Evolutionary conservation across 139 green algal species (phyloP), one percentile per base, ranked within the genome.

Genomic region (Axilococcus clingmanii): DNA sequence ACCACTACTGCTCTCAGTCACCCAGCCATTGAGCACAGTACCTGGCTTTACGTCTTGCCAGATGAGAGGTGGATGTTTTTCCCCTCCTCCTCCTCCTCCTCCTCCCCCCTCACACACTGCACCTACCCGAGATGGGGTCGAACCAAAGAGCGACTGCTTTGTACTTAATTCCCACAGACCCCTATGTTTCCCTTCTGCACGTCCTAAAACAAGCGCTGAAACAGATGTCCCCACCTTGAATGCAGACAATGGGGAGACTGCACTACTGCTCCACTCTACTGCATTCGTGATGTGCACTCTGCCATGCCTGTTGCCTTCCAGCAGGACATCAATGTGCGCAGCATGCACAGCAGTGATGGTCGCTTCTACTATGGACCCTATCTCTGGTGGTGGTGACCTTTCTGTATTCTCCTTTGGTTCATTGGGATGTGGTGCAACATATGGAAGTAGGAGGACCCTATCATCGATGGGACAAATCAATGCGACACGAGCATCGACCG

Each of bases 221-320:
- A 31, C 12, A 22, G 40, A 29, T 15, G 40, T 31, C 29, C 40
- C 40, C n/a, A 22, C 20, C 40, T 27, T 15, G 12, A 48, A 22
- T 30, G 19, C 29, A 31, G 20, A 22, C 14, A 48, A 22, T 30
- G 40, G 40, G 20, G 27, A 31, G n/a, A 31, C 40, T 17, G 20
- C 27, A 22, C 20, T 30, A 12, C 24, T 22, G 9, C 11, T 12
- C 19, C n/a, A 31, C 14, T 7, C 59, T 9, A 31, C 33, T 19
- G 75, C 61, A 46, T 89, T 67, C 5, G 68, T 77, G 11, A 85
- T 58, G 58, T 88, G 75, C 5, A 93, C 32, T 3, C 79, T 34
- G 3, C 72, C 80, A 41, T 40, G 11, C 22, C 61, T 40, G 44
- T 55, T 55, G 11, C 24, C 29, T 19, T 57, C 57, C 49, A 84